Conservation (phyloP, 352 stramenopile species). For the Pythium pyrilobum region DNA sequence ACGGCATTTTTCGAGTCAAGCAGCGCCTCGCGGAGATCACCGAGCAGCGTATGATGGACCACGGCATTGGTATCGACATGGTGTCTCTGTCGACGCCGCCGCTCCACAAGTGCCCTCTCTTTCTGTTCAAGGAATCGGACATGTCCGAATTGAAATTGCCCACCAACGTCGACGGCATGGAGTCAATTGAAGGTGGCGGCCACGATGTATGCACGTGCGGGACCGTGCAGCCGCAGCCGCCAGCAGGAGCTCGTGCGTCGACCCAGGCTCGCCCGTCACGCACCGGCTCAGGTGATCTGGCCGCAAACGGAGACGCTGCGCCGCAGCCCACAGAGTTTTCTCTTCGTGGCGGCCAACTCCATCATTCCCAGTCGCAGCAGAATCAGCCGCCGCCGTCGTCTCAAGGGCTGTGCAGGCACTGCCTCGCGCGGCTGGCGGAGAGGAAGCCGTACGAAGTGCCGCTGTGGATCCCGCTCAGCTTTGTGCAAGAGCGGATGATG, state of each 20-base stretch:
- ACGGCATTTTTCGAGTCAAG: constrained; percentile 97
- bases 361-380: not conserved
- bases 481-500: constrained; percentile 80
- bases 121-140: constrained; percentile 92
- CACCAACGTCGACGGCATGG: constrained; percentile 9
- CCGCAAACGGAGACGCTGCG: not conserved
- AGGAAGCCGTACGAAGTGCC: constrained; percentile 71
- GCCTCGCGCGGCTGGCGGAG: constrained; percentile 44
- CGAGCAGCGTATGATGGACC: constrained; percentile 99
- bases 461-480: constrained; percentile 79
- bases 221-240: not conserved
- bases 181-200: not conserved
- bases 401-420: constrained; percentile 57
- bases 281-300: constrained; percentile 16
- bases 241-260: not conserved
- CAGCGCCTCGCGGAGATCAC: constrained; percentile 94
- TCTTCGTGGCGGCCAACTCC: not conserved
- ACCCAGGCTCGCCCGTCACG: constrained; percentile 8
- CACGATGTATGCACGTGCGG: constrained; percentile 19
- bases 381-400: not conserved
- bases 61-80: constrained; percentile 98
- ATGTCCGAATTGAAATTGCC: constrained; percentile 27
- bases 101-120: constrained; percentile 96
- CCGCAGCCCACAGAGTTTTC: not conserved
- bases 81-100: constrained; percentile 93